These are phyloP conservation scores for Echinosophora koreensis DNA, from an alignment of 306 rosid species.

Conservation along the genomic window DNA sequence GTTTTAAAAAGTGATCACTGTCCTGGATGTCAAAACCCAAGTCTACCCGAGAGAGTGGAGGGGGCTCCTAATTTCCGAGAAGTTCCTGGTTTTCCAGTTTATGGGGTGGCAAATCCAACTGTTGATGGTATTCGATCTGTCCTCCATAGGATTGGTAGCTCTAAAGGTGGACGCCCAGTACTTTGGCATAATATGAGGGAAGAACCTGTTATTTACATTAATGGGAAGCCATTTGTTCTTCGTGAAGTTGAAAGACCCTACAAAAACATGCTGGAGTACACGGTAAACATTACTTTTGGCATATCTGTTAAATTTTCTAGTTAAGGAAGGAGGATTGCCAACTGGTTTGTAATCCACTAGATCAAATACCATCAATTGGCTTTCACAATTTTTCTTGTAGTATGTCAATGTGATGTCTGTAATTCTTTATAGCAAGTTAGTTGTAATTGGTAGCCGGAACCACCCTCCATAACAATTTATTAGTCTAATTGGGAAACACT, in stretches of 20 bases:
- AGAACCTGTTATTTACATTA: slow-evolving; percentile 94
- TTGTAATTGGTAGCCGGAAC: not conserved
- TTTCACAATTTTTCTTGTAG: slow-evolving; percentile 14
- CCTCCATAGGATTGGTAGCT: slow-evolving; percentile 72
- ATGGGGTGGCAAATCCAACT: slow-evolving; percentile 97
- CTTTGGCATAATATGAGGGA: slow-evolving; percentile 98
- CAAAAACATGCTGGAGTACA: slow-evolving; percentile 90
- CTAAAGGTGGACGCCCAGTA: slow-evolving; percentile 69
- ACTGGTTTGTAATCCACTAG: slow-evolving; percentile 22
- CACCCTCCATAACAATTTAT: slow-evolving; percentile 1
- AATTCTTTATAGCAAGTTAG: not conserved
- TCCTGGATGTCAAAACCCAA: slow-evolving; percentile 82
- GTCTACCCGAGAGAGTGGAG: slow-evolving; percentile 80
- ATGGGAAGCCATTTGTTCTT: slow-evolving; percentile 93
- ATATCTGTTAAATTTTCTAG: slow-evolving; percentile 30
- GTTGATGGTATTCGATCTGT: slow-evolving; percentile 88
- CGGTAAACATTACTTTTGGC: slow-evolving; percentile 59
- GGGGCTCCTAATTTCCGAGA: slow-evolving; percentile 96
- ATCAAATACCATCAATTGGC: not conserved
- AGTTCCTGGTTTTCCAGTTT: slow-evolving; percentile 93
- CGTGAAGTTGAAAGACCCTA: slow-evolving; percentile 95
- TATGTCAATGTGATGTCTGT: slow-evolving; percentile 12
- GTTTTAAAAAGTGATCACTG: slow-evolving; percentile 92
- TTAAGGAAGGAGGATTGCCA: slow-evolving; percentile 29
- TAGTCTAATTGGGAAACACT: slow-evolving; percentile 10